Conservation (phyloP, 2,329 filamentous ascomycete species). For the Cladosporium cucumerinum region DNA sequence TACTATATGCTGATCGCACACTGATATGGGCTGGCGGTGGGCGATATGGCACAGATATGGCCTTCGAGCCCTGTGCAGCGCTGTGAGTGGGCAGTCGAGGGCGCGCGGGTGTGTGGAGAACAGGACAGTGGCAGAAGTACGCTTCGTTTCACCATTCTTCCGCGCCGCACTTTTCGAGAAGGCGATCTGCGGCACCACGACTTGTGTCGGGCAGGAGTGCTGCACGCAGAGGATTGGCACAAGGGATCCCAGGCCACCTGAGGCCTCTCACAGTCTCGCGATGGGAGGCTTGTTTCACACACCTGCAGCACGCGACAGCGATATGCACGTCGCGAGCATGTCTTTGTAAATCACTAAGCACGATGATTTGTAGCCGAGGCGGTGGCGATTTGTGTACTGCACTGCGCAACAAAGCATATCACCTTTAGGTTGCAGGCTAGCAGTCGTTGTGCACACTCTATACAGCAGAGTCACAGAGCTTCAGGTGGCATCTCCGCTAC, state of each 20-base stretch:
- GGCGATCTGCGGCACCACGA: slow-evolving; percentile 14
- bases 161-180: slow-evolving; percentile 10
- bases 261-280: slow-evolving; percentile 6
- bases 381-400: neutral
- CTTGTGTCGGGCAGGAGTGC: neutral
- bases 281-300: slow-evolving; percentile 8
- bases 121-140: neutral
- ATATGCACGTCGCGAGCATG: neutral
- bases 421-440: too few species aligned
- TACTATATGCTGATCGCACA: slow-evolving; percentile 13
- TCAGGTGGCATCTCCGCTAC: slow-evolving; percentile 1
- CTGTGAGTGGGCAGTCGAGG: neutral
- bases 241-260: slow-evolving; percentile 10
- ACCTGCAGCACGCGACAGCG: neutral
- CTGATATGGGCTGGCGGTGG: neutral
- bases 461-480: neutral
- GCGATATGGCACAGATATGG: slow-evolving; percentile 11
- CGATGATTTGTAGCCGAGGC: neutral
- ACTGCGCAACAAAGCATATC: neutral
- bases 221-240: neutral
- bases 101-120: neutral
- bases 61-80: neutral
- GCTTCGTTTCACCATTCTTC: slow-evolving; percentile 7
- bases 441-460: neutral
- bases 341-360: neutral